Percentiles rank a stretch among this genome's conserved stretches.
phyloP scores from a whole-genome alignment of 164 flowering plant species.

The Magnolia sinica region DNA sequence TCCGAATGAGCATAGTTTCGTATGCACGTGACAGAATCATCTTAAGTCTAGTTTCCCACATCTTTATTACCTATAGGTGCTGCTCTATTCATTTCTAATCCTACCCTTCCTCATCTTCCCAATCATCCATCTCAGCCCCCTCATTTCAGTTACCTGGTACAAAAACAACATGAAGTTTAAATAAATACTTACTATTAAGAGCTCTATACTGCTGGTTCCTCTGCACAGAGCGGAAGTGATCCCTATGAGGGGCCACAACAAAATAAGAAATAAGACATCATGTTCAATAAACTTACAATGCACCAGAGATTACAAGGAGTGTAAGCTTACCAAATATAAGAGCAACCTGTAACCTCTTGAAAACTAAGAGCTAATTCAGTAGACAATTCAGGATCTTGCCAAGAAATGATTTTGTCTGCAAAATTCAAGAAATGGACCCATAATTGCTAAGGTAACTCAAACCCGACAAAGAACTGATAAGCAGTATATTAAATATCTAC shows the following conservation, averaged over 20 bases:
- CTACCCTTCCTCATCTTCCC: too few species aligned
- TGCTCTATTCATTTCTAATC: too few species aligned
- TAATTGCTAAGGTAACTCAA: neutral
- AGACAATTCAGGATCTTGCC: constrained; percentile 81
- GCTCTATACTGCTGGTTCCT: constrained; percentile 23
- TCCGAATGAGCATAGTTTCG: too few species aligned
- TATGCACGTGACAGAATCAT: too few species aligned
- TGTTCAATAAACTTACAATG: neutral
- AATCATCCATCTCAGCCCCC: too few species aligned
- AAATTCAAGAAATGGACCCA: neutral
- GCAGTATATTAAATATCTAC: neutral
- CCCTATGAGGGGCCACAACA: constrained; percentile 21
- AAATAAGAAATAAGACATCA: neutral
- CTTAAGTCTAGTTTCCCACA: too few species aligned
- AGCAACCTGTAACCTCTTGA: constrained; percentile 84
- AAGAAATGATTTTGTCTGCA: constrained; percentile 88
- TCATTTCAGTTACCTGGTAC: too few species aligned
- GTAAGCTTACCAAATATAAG: constrained; percentile 64
- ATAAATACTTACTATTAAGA: constrained; percentile 24
- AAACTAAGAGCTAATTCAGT: constrained; percentile 94
- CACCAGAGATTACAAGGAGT: neutral
- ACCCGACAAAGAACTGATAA: neutral
- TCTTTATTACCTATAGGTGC: too few species aligned
- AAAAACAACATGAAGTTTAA: neutral
- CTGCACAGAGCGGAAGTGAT: constrained; percentile 28